Evolutionary conservation across 257 asterid species (phyloP).

Genomic region (Rhazya stricta): DNA sequence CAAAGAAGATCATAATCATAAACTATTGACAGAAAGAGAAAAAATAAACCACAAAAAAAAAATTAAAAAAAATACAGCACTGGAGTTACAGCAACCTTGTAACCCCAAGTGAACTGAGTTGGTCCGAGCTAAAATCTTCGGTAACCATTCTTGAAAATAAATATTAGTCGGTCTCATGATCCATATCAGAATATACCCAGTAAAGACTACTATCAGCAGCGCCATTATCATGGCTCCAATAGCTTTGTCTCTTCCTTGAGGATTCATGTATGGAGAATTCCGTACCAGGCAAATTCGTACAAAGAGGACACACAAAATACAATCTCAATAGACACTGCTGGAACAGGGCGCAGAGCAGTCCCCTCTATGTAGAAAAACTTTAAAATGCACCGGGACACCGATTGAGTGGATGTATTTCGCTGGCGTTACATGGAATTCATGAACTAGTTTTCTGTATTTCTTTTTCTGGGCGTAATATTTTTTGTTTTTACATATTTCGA

Average conservation of each 20-base stretch:
- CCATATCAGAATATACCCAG: slow-evolving; percentile 54
- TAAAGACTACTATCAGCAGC: slow-evolving; percentile 24
- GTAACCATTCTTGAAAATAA: slow-evolving; percentile 50
- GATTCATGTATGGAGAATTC: neutral
- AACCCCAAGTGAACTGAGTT: slow-evolving; percentile 66
- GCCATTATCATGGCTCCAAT: slow-evolving; percentile 37
- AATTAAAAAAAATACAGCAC: neutral
- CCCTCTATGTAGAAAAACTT: neutral
- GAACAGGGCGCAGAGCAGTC: neutral
- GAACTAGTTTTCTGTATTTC: neutral
- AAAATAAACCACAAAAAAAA: neutral
- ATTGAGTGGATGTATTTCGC: neutral
- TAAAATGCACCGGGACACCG: neutral
- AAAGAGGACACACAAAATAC: neutral
- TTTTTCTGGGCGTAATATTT: no score
- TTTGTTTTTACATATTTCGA: no score
- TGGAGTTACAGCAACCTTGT: slow-evolving; percentile 38
- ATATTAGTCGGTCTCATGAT: slow-evolving; percentile 57
- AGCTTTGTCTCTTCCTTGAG: slow-evolving; percentile 10
- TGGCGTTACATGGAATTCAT: neutral
- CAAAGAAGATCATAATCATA: neutral
- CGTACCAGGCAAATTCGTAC: no score
- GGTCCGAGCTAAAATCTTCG: slow-evolving; percentile 33
- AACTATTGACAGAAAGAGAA: neutral
- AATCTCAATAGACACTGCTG: neutral